Percentiles rank a stretch among this genome's conserved stretches.
These are phyloP conservation scores for Globisporangium rhizosaccharum DNA, from an alignment of 352 stramenopile genomes.

Conservation along the genomic window DNA sequence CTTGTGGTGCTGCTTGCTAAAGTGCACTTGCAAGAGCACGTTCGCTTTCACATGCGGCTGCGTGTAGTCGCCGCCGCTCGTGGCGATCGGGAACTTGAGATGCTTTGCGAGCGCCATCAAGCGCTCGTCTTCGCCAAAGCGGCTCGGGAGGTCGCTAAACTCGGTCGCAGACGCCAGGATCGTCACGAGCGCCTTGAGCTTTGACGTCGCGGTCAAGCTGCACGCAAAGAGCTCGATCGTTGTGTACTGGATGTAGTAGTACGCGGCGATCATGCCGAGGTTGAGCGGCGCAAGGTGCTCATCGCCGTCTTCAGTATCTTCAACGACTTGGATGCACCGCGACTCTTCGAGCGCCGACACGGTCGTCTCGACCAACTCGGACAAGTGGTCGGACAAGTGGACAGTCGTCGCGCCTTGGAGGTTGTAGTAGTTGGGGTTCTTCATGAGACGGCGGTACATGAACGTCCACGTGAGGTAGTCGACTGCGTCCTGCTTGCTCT, in stretches of 20 bases:
- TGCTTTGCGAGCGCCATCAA: constrained; percentile 93
- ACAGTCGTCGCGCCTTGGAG: constrained; percentile 89
- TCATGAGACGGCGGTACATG: constrained; percentile 97
- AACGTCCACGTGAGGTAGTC: constrained; percentile 99
- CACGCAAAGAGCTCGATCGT: constrained; percentile 99
- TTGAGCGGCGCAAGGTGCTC: constrained; percentile 95
- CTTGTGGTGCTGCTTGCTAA: constrained; percentile 89
- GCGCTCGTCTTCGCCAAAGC: constrained; percentile 92
- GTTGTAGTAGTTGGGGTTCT: constrained; percentile 99
- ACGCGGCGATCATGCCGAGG: constrained; percentile 98
- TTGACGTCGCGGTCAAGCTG: constrained; percentile 95
- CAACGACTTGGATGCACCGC: constrained; percentile 94
- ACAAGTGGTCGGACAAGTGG: constrained; percentile 97
- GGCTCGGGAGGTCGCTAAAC: constrained; percentile 92
- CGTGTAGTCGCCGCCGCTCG: constrained; percentile 78
- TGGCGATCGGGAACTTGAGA: constrained; percentile 89
- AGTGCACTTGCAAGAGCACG: constrained; percentile 96
- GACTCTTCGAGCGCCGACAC: constrained; percentile 96
- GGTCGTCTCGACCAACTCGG: constrained; percentile 97
- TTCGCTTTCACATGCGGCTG: constrained; percentile 96
- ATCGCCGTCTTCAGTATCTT: constrained; percentile 88
- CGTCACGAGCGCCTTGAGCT: constrained; percentile 94
- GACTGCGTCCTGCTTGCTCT: constrained; percentile 98
- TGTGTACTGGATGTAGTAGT: constrained; percentile 99
- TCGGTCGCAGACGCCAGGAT: constrained; percentile 96